phyloP scores from a whole-genome alignment of 176 grass and related monocot species.

The Thalia dealbata region DNA sequence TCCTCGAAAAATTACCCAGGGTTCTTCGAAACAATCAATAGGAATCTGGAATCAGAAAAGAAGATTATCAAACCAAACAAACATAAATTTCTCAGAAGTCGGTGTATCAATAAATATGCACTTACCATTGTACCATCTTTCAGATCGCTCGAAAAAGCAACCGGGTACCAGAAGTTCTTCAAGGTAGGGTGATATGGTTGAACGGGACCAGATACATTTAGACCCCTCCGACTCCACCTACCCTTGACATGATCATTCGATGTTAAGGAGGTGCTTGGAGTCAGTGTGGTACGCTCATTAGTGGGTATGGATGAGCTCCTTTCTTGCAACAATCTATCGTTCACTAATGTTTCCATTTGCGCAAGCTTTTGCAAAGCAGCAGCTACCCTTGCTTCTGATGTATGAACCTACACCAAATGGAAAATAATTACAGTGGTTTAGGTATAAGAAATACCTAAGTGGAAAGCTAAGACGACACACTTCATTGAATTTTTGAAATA shows the following conservation, averaged over 20 bases:
- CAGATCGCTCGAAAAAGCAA: slow-evolving; percentile 81
- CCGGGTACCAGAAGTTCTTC: slow-evolving; percentile 97
- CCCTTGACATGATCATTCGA: slow-evolving; percentile 8
- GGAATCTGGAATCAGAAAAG: slow-evolving; percentile 46
- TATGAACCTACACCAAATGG: slow-evolving; percentile 42
- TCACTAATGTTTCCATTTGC: slow-evolving; percentile 74
- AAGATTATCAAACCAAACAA: slow-evolving; percentile 7
- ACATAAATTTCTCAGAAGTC: not conserved
- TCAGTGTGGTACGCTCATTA: slow-evolving; percentile 26
- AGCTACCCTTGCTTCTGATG: slow-evolving; percentile 62
- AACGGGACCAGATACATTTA: slow-evolving; percentile 76
- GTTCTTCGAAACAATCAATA: slow-evolving; percentile 91
- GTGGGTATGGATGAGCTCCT: slow-evolving; percentile 32
- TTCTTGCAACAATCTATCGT: slow-evolving; percentile 39
- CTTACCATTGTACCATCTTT: slow-evolving; percentile 93
- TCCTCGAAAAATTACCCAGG: slow-evolving; percentile 92
- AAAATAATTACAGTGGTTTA: not conserved
- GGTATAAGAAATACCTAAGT: not conserved
- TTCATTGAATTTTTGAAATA: not conserved
- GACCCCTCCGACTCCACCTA: slow-evolving; percentile 25
- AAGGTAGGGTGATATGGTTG: slow-evolving; percentile 61
- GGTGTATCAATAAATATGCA: not conserved
- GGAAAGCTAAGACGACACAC: not conserved
- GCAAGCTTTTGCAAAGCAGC: slow-evolving; percentile 67
- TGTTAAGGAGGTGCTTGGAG: slow-evolving; percentile 49